Conservation (phyloP, 176 grass and related monocot species). For the Zea luxurians region DNA sequence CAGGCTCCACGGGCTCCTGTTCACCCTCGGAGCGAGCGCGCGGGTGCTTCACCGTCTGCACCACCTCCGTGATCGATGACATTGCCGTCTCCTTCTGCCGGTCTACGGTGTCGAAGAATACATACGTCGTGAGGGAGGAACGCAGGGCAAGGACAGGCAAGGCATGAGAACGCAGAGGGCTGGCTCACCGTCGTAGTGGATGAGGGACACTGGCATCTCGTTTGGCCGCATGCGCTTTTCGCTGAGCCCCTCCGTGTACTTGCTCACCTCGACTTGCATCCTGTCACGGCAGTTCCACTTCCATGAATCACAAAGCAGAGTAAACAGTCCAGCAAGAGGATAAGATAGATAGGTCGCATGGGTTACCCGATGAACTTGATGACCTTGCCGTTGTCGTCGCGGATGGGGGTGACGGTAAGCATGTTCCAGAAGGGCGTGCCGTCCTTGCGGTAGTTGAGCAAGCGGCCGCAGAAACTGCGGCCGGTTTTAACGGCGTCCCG, state of each 20-base stretch:
- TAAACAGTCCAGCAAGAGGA: no score
- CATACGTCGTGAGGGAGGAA: no score
- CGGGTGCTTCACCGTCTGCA: constrained; percentile 82
- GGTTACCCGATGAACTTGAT: constrained; percentile 86
- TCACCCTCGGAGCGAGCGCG: constrained; percentile 43
- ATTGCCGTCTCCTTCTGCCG: constrained; percentile 92
- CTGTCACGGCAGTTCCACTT: constrained; percentile 24
- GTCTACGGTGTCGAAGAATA: constrained; percentile 30
- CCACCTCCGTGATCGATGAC: constrained; percentile 87
- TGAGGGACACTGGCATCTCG: constrained; percentile 91
- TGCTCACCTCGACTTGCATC: constrained; percentile 99
- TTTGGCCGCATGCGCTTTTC: constrained; percentile 89
- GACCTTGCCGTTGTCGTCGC: constrained; percentile 71
- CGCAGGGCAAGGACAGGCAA: no score
- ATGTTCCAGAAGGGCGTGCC: constrained; percentile 91
- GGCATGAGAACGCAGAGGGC: no score
- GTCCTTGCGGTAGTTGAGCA: constrained; percentile 95
- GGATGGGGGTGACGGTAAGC: constrained; percentile 89
- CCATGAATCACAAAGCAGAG: neutral
- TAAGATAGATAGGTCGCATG: no score
- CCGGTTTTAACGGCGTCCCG: constrained; percentile 67
- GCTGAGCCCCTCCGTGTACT: constrained; percentile 93
- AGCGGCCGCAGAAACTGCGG: constrained; percentile 77
- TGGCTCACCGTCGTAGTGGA: constrained; percentile 86
- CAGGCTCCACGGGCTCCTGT: constrained; percentile 27